These are phyloP conservation scores for Pleoardoris graminearum DNA, from an alignment of 2,329 filamentous ascomycete genomes.

Conservation along the genomic window DNA sequence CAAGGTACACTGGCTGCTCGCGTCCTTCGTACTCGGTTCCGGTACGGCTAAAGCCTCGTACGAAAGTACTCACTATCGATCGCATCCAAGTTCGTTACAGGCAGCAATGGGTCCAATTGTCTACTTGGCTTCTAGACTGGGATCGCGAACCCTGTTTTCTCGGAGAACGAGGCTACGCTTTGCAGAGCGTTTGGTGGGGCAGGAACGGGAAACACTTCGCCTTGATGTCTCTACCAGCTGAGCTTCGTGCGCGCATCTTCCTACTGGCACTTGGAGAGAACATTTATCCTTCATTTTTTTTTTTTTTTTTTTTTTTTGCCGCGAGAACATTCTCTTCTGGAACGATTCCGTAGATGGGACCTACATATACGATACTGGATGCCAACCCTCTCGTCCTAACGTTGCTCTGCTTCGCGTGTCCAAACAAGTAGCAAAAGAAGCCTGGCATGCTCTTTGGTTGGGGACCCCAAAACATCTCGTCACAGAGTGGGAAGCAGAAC, in stretches of 20 bases:
- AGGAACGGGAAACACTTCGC: neutral
- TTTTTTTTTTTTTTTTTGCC: no score
- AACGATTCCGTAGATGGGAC: no score
- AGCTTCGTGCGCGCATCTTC: neutral
- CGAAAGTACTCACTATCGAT: neutral
- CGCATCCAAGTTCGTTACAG: neutral
- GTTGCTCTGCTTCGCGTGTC: no score
- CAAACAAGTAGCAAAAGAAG: no score
- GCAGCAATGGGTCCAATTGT: neutral
- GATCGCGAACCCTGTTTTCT: neutral
- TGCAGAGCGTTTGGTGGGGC: neutral
- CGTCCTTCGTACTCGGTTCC: neutral
- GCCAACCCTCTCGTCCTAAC: no score
- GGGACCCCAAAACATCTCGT: no score
- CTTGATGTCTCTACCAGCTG: neutral
- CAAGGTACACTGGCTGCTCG: neutral
- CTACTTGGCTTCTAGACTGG: neutral
- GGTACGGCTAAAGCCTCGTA: neutral
- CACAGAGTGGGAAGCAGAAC: no score
- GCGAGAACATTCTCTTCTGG: no score
- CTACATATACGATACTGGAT: no score
- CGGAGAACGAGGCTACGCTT: neutral
- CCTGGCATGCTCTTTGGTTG: no score
- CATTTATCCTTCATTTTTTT: no score
- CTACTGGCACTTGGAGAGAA: neutral